These are phyloP conservation scores for Triticum aestivum DNA, from an alignment of 176 grass and related monocot genomes.

Conservation along the genomic window DNA sequence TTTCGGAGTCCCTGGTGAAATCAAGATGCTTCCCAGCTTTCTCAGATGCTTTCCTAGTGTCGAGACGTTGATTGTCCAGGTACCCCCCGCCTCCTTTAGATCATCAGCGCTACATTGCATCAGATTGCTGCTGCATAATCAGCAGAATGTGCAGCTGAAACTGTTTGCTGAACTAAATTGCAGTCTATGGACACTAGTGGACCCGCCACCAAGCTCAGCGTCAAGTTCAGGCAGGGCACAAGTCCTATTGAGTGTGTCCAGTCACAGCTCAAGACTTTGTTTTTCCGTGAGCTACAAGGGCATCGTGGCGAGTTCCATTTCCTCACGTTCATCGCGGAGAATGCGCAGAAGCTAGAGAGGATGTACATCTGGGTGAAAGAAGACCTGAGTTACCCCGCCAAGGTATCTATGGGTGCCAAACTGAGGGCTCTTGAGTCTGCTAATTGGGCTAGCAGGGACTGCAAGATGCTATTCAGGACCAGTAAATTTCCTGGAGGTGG, in stretches of 20 bases:
- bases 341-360: not conserved
- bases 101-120: not conserved
- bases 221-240: not conserved
- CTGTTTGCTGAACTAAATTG: not conserved
- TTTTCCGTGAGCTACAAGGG: not conserved
- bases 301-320: not conserved
- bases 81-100: not conserved
- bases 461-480: not conserved
- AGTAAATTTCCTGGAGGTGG: not conserved
- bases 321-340: not conserved
- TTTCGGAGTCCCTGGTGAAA: not conserved
- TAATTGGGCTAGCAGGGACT: conserved; percentile 1
- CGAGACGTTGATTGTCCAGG: conserved; percentile 4
- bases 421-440: not conserved
- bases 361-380: not conserved
- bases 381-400: not conserved
- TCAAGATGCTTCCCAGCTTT: conserved; percentile 23
- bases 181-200: not conserved
- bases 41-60: conserved; percentile 39
- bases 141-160: not conserved
- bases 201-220: not conserved
- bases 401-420: not conserved
- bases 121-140: conserved; percentile 1
- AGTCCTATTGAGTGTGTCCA: not conserved
- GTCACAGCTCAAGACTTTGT: not conserved